Conservation (phyloP, 345 rosid species). For the Sisymbrium irio region DNA sequence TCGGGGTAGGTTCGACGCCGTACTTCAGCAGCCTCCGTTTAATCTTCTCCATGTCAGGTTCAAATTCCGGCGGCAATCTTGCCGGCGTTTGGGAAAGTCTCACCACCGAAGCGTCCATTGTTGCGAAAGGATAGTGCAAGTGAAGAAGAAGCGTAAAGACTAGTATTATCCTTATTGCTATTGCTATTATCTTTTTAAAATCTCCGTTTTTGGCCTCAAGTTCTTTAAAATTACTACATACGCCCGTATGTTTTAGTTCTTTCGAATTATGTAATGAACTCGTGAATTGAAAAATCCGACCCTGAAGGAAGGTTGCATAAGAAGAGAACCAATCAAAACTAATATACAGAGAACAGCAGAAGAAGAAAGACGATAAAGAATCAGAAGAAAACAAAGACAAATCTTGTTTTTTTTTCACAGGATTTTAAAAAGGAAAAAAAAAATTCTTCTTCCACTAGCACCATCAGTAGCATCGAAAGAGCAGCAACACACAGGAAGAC, state of each 20-base stretch:
- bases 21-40: constrained; percentile 49
- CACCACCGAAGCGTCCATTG: constrained; percentile 59
- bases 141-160: background rate
- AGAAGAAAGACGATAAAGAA: constrained; percentile 16
- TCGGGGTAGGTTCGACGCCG: constrained; percentile 71
- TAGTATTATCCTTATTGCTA: constrained; percentile 11
- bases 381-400: constrained; percentile 13
- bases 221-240: background rate
- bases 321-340: constrained; percentile 27
- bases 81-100: constrained; percentile 31
- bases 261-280: background rate
- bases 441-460: constrained; percentile 24
- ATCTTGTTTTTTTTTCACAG: constrained; percentile 21
- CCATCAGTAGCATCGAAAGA: constrained; percentile 9
- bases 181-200: background rate
- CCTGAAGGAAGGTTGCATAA: constrained; percentile 17
- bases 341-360: constrained; percentile 38
- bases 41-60: constrained; percentile 60
- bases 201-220: background rate
- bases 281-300: background rate
- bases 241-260: background rate
- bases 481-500: constrained; percentile 31
- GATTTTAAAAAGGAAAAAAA: background rate
- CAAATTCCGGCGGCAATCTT: constrained; percentile 35
- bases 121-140: background rate